phyloP scores from a whole-genome alignment of 1,139 yeast genomes.

The Geotrichum aggregatum region DNA sequence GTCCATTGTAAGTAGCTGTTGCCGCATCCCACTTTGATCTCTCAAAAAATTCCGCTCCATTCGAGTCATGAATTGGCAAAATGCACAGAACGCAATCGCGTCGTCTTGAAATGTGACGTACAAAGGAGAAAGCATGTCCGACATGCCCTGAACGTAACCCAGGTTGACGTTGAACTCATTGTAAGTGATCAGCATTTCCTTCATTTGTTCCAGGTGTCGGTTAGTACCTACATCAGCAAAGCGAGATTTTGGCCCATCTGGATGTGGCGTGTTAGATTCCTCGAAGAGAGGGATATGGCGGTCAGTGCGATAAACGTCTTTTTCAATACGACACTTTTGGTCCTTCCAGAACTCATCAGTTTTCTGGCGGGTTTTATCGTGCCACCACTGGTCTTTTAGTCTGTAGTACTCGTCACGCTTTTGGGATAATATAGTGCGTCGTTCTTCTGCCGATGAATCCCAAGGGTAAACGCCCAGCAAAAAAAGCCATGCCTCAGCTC shows the following conservation, averaged over 20 bases:
- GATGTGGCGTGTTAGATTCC: conserved; percentile 47
- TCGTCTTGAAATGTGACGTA: conserved; percentile 79
- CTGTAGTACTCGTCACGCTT: conserved; percentile 62
- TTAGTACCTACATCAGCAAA: conserved; percentile 53
- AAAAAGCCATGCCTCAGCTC: conserved; percentile 83
- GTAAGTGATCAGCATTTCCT: conserved; percentile 78
- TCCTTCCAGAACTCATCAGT: conserved; percentile 77
- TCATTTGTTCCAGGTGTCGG: conserved; percentile 64
- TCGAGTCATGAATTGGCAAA: conserved; percentile 80
- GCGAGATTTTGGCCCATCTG: conserved; percentile 48
- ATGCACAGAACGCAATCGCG: conserved; percentile 80
- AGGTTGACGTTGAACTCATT: conserved; percentile 77
- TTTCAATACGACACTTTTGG: conserved; percentile 83
- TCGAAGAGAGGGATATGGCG: conserved; percentile 65
- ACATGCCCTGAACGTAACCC: conserved; percentile 98
- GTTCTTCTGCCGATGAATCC: conserved; percentile 71
- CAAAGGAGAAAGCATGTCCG: conserved; percentile 83
- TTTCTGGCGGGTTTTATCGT: conserved; percentile 53
- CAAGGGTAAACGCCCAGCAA: conserved; percentile 81
- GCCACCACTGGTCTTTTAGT: conserved; percentile 65
- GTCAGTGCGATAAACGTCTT: conserved; percentile 91
- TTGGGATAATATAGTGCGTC: conserved; percentile 54
- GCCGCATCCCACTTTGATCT: conserved; percentile 89
- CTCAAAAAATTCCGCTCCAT: conserved; percentile 93
- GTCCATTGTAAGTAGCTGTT: conserved; percentile 76